Conservation (phyloP, 768 basidiomycete species). For the Suillus americanus region DNA sequence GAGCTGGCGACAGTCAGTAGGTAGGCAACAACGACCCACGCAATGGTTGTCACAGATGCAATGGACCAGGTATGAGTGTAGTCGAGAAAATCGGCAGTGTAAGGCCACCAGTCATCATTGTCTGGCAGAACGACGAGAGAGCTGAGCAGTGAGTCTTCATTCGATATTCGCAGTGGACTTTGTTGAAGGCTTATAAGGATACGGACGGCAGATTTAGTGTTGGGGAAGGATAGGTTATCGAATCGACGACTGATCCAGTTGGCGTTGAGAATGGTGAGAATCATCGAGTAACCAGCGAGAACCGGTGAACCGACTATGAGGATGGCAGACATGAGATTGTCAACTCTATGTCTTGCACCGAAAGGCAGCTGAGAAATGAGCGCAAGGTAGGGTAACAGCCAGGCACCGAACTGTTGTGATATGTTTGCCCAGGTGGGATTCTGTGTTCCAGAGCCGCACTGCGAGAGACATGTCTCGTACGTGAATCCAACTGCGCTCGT, state of each 20-base stretch:
- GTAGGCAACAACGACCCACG: conserved; percentile 47
- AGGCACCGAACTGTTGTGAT: conserved; percentile 39
- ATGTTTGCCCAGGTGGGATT: conserved; percentile 21
- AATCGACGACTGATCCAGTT: conserved; percentile 40
- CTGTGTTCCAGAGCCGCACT: conserved; percentile 14
- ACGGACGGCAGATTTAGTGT: conserved; percentile 23
- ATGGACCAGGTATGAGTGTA: conserved; percentile 42
- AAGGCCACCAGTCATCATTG: conserved; percentile 44
- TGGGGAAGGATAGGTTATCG: conserved; percentile 28
- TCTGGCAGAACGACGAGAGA: conserved; percentile 42
- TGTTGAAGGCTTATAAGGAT: conserved; percentile 44
- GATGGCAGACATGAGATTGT: conserved; percentile 43
- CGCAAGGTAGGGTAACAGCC: conserved; percentile 51
- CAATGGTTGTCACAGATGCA: conserved; percentile 38
- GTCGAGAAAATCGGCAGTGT: conserved; percentile 32
- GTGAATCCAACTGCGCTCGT: conserved; percentile 14
- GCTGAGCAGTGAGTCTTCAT: conserved; percentile 29
- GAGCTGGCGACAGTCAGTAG: conserved; percentile 37
- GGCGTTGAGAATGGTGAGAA: conserved; percentile 44
- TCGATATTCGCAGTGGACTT: conserved; percentile 34
- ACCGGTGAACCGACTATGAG: conserved; percentile 45
- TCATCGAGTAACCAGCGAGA: conserved; percentile 46
- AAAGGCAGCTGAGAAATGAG: conserved; percentile 51
- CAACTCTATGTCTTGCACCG: conserved; percentile 37
- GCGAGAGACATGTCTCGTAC: neutral